Conservation (phyloP, 495 filamentous ascomycete genomes). For the Penicillium maclennaniae region DNA sequence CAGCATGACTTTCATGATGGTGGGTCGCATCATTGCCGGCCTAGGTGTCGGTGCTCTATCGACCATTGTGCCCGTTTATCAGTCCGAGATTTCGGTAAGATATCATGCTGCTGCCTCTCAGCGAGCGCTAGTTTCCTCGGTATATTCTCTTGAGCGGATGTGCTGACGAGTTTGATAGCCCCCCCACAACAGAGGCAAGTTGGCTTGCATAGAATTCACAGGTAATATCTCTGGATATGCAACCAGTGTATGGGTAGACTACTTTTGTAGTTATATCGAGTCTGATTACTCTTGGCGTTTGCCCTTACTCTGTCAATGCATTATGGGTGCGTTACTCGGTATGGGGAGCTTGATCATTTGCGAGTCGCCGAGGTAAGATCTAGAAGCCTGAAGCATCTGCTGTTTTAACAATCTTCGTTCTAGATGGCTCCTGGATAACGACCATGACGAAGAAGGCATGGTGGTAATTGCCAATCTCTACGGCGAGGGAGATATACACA, state of each 20-base stretch:
- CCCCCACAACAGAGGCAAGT: slow-evolving; percentile 89
- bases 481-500: slow-evolving; percentile 90
- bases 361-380: slow-evolving; percentile 82
- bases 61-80: slow-evolving; percentile 96
- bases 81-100: slow-evolving; percentile 77
- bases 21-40: slow-evolving; percentile 87
- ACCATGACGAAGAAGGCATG: slow-evolving; percentile 97
- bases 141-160: neutral
- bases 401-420: neutral
- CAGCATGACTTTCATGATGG: slow-evolving; percentile 87
- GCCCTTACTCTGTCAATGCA: slow-evolving; percentile 86
- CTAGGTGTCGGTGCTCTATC: slow-evolving; percentile 91
- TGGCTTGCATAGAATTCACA: slow-evolving; percentile 97
- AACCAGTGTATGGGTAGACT: slow-evolving; percentile 97
- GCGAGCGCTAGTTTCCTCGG: neutral
- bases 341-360: slow-evolving; percentile 87
- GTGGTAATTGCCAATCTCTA: slow-evolving; percentile 97
- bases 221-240: slow-evolving; percentile 96
- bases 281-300: slow-evolving; percentile 86
- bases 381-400: neutral
- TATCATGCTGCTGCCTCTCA: neutral
- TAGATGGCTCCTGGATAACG: slow-evolving; percentile 96
- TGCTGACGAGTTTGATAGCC: slow-evolving; percentile 47
- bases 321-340: slow-evolving; percentile 84
- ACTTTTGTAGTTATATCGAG: slow-evolving; percentile 88